Evolutionary conservation across 139 green algal genomes (phyloP).

Genomic region (Chloropicon primus): DNA sequence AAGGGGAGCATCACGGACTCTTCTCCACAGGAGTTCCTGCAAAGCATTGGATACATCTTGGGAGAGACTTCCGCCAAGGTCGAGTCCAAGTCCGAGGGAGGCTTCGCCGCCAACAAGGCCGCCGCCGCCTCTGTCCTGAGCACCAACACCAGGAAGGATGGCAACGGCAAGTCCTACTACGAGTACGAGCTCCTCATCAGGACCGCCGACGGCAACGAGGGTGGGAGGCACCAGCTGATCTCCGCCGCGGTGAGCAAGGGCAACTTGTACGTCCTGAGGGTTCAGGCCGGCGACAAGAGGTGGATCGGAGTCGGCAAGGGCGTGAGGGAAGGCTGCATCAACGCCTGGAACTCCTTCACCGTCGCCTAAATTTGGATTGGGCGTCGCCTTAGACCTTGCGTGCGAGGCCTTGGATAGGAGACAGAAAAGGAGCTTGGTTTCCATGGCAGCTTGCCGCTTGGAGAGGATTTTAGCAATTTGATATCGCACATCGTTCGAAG

Average conservation of each 20-base stretch:
- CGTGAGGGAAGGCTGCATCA: constrained; percentile 46
- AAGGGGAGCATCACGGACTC: background rate
- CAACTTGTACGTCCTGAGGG: constrained; percentile 77
- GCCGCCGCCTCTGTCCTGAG: background rate
- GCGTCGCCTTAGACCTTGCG: too few relatives aligned
- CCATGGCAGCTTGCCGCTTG: too few relatives aligned
- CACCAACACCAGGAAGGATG: background rate
- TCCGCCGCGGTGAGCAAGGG: constrained; percentile 48
- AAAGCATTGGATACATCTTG: background rate
- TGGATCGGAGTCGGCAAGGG: constrained; percentile 74
- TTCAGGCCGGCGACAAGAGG: constrained; percentile 84
- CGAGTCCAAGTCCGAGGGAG: background rate
- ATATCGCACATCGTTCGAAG: too few relatives aligned
- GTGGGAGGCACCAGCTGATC: background rate
- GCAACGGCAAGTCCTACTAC: constrained; percentile 1
- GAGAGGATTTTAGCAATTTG: too few relatives aligned
- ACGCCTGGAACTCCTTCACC: constrained; percentile 59
- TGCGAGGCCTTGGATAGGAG: too few relatives aligned
- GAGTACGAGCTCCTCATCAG: constrained; percentile 1
- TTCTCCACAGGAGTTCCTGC: background rate
- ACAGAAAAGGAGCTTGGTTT: too few relatives aligned
- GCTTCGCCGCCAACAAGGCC: background rate
- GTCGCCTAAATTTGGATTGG: constrained; percentile 51
- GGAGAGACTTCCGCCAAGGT: background rate
- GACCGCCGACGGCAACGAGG: background rate